Evolutionary conservation across 2,329 filamentous ascomycete species (phyloP).

Genomic region (Furcasterigmium furcatum): DNA sequence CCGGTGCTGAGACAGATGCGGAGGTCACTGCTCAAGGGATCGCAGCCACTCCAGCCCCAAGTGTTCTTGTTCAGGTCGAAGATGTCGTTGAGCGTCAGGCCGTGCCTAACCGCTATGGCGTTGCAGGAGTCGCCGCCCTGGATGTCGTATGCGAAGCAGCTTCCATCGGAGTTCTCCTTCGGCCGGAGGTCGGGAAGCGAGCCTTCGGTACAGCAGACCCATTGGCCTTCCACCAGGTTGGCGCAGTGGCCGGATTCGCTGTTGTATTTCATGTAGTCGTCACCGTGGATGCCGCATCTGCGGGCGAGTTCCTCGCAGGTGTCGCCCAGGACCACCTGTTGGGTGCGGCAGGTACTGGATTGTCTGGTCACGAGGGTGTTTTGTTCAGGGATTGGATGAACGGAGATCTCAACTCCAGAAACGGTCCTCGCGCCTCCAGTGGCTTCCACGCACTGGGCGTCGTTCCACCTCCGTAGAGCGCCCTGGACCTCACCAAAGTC

Average conservation of each 20-base stretch:
- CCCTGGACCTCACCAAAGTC: not conserved
- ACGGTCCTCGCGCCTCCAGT: not conserved
- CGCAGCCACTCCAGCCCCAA: slow-evolving; percentile 33
- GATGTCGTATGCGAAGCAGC: slow-evolving; percentile 28
- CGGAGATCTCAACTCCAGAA: too few species aligned
- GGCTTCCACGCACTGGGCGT: not conserved
- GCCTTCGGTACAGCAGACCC: slow-evolving; percentile 32
- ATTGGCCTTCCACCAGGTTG: slow-evolving; percentile 22
- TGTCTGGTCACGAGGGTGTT: not conserved
- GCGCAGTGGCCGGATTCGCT: slow-evolving; percentile 19
- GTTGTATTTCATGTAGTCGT: slow-evolving; percentile 22
- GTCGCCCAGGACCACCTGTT: slow-evolving; percentile 14
- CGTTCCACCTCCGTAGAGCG: not conserved
- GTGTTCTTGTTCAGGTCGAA: slow-evolving; percentile 23
- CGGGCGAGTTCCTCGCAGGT: slow-evolving; percentile 17
- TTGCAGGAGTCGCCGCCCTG: slow-evolving; percentile 26
- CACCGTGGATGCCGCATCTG: slow-evolving; percentile 17
- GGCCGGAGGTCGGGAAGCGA: slow-evolving; percentile 27
- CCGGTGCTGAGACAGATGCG: slow-evolving; percentile 37
- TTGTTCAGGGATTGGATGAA: not conserved
- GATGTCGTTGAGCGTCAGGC: slow-evolving; percentile 9
- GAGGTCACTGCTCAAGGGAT: slow-evolving; percentile 18
- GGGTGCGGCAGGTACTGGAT: slow-evolving; percentile 1
- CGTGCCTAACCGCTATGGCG: slow-evolving; percentile 18
- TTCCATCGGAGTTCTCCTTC: slow-evolving; percentile 27